These are phyloP conservation scores for Plantago major DNA, from an alignment of 257 asterid genomes.

Conservation along the genomic window DNA sequence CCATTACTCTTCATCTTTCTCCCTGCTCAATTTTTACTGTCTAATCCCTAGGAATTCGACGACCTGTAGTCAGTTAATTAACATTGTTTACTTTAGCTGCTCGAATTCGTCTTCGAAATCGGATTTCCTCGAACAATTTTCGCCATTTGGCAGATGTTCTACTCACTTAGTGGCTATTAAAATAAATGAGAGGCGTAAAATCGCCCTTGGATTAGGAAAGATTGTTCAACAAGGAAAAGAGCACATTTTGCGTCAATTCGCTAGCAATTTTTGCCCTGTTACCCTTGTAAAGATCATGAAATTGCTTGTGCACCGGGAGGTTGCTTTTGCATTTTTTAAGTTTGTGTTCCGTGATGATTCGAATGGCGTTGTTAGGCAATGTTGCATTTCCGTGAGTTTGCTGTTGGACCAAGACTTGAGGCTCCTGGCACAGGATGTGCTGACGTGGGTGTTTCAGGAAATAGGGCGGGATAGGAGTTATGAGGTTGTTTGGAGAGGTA, in stretches of 20 bases:
- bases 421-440: constrained; percentile 68
- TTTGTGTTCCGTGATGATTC: constrained; percentile 44
- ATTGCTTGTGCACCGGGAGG: constrained; percentile 34
- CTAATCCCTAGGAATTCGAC: constrained; percentile 18
- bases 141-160: constrained; percentile 34
- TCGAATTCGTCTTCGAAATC: constrained; percentile 26
- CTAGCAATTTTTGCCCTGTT: constrained; percentile 49
- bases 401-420: constrained; percentile 46
- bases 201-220: constrained; percentile 53
- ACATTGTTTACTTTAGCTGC: constrained; percentile 25
- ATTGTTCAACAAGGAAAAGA: constrained; percentile 46
- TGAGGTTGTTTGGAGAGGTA: constrained; percentile 53
- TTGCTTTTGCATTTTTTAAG: constrained; percentile 80
- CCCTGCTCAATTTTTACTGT: constrained; percentile 24
- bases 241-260: constrained; percentile 33
- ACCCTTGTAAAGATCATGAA: constrained; percentile 57
- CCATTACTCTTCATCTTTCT: constrained; percentile 28
- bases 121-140: constrained; percentile 68
- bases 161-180: constrained; percentile 30
- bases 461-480: constrained; percentile 64
- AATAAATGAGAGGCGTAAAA: constrained; percentile 70
- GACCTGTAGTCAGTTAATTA: constrained; percentile 18
- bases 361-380: constrained; percentile 34
- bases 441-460: constrained; percentile 56
- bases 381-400: constrained; percentile 57